A percentile compares a stretch with the other conserved stretches of the same genome.
phyloP scores from a whole-genome alignment of 106 monocot species.

The Posidonia australis region DNA sequence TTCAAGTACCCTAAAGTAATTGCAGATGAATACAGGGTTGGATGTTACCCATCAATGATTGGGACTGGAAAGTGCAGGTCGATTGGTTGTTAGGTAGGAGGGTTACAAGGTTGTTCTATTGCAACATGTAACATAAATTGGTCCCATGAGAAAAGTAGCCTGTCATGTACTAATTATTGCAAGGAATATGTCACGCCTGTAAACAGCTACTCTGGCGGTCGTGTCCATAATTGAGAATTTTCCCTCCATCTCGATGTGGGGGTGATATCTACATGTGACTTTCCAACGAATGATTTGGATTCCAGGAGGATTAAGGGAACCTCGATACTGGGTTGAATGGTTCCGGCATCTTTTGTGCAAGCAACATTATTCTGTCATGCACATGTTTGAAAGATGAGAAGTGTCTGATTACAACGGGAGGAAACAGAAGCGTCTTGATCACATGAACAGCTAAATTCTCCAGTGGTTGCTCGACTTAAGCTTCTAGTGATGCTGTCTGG shows the following conservation, averaged over 20 bases:
- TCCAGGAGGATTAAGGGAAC: neutral
- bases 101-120: conserved; percentile 2
- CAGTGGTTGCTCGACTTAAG: neutral
- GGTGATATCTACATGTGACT: neutral
- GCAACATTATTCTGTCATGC: neutral
- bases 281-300: conserved; percentile 2
- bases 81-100: neutral
- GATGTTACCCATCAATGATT: neutral
- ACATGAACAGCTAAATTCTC: neutral
- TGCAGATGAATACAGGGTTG: neutral
- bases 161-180: neutral
- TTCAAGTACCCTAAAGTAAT: neutral
- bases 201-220: neutral
- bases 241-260: neutral
- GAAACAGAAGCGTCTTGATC: neutral
- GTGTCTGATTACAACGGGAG: neutral
- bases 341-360: neutral
- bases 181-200: neutral
- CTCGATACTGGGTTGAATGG: neutral
- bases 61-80: neutral
- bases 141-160: neutral
- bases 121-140: neutral
- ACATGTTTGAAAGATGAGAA: conserved; percentile 5
- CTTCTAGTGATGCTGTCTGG: too few relatives aligned
- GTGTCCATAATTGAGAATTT: neutral